Conservation (phyloP, 441 rosid genomes). For the Flueggea neowawraea region DNA sequence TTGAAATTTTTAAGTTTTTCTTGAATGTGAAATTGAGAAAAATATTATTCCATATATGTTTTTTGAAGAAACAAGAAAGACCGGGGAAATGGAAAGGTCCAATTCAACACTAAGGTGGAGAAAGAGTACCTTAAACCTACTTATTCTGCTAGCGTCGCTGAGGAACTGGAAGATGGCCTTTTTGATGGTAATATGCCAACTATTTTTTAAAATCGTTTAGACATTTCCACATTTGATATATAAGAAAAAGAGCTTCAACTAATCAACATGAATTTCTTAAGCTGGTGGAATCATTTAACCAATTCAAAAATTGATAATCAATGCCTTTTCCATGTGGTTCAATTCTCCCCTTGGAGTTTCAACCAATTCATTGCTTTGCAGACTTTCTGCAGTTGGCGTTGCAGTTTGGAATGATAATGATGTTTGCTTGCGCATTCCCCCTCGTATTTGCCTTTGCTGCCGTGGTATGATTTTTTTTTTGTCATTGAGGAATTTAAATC, state of each 20-base stretch:
- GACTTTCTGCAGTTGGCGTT: constrained; percentile 82
- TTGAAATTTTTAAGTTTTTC: neutral
- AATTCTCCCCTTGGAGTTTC: neutral
- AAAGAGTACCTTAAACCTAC: constrained; percentile 86
- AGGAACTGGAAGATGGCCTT: constrained; percentile 91
- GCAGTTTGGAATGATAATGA: constrained; percentile 98
- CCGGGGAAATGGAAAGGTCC: constrained; percentile 48
- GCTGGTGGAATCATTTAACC: too few species aligned
- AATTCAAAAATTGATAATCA: neutral
- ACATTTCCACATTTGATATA: constrained; percentile 5
- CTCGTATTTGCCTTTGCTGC: constrained; percentile 78
- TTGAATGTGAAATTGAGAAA: constrained; percentile 5
- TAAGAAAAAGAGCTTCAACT: too few species aligned
- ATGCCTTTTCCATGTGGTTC: constrained; percentile 4
- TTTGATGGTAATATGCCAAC: constrained; percentile 65
- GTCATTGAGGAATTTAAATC: neutral
- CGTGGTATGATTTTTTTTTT: constrained; percentile 42
- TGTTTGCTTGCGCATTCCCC: constrained; percentile 98
- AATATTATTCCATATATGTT: constrained; percentile 8
- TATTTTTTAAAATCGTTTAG: neutral
- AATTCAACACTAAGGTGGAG: constrained; percentile 75
- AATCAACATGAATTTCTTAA: too few species aligned
- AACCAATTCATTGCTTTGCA: constrained; percentile 20
- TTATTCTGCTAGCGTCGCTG: constrained; percentile 82
- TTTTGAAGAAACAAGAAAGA: constrained; percentile 65